phyloP scores from a whole-genome alignment of 202 grass and related monocot species.

The Cymbopogon flexuosus region DNA sequence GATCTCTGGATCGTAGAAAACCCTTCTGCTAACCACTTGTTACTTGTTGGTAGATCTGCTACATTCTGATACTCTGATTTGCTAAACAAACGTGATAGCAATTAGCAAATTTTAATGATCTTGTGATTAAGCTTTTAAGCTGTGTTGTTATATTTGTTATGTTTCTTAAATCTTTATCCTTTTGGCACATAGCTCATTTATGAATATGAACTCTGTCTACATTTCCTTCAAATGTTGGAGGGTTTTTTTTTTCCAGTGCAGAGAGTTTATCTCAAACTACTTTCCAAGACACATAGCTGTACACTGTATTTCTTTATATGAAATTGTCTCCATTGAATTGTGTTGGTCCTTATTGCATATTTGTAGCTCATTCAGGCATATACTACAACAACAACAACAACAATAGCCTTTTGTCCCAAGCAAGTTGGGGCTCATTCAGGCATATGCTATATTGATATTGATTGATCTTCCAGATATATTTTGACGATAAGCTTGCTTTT shows the following conservation, averaged over 20 bases:
- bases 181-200: not conserved
- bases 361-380: conserved; percentile 6
- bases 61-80: not conserved
- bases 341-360: not conserved
- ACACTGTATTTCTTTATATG: not conserved
- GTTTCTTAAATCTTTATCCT: not conserved
- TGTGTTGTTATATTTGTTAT: not conserved
- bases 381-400: not conserved
- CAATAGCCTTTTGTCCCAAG: too few relatives aligned
- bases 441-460: not conserved
- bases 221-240: not conserved
- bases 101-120: not conserved
- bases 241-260: not conserved
- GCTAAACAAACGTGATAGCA: not conserved
- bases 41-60: not conserved
- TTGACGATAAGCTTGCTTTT: conserved; percentile 16
- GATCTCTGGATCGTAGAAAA: not conserved
- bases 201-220: not conserved
- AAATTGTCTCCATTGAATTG: not conserved
- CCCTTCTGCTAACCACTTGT: not conserved
- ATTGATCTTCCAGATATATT: not conserved
- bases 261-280: not conserved
- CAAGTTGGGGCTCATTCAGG: not conserved
- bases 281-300: not conserved
- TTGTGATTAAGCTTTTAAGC: not conserved